Evolutionary conservation across 805 yeast genomes (phyloP).

Genomic region (Yamadazyma akitaensis): DNA sequence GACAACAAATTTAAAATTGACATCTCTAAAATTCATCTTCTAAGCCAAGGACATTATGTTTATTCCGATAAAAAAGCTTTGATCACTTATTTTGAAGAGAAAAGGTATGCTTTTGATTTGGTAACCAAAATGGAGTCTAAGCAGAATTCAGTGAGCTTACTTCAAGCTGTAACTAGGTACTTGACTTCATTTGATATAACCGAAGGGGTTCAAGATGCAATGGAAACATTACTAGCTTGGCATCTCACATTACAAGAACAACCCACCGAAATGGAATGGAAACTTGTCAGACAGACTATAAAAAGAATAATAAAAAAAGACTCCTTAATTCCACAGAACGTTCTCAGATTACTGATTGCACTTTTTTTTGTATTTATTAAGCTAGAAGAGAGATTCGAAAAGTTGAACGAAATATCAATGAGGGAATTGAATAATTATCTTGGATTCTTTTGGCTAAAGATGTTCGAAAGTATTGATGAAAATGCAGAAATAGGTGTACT

Average conservation of each 20-base stretch:
- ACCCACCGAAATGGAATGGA: slow-evolving; percentile 16
- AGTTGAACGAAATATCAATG: neutral
- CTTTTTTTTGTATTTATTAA: slow-evolving; percentile 1
- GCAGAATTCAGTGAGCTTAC: slow-evolving; percentile 13
- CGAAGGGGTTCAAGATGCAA: slow-evolving; percentile 16
- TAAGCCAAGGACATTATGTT: slow-evolving; percentile 2
- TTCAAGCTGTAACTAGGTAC: slow-evolving; percentile 18
- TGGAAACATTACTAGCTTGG: slow-evolving; percentile 29
- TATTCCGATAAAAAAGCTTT: neutral
- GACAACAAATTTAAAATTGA: slow-evolving; percentile 1
- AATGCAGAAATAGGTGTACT: slow-evolving; percentile 1
- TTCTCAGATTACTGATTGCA: neutral
- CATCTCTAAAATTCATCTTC: slow-evolving; percentile 4
- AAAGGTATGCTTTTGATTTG: slow-evolving; percentile 22
- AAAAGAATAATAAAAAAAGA: slow-evolving; percentile 3
- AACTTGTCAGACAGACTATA: slow-evolving; percentile 5
- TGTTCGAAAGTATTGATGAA: slow-evolving; percentile 3
- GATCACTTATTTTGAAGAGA: slow-evolving; percentile 16
- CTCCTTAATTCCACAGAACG: neutral
- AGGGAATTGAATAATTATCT: slow-evolving; percentile 4
- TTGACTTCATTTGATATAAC: slow-evolving; percentile 8
- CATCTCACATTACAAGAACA: slow-evolving; percentile 27
- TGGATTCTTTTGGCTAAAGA: slow-evolving; percentile 9
- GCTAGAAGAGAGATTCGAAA: slow-evolving; percentile 1
- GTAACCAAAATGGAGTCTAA: slow-evolving; percentile 21